A percentile compares a stretch with the other conserved stretches of the same genome.
These are phyloP conservation scores for Monosporascus sp. DNA, from an alignment of 2,329 filamentous ascomycete genomes.

Conservation along the genomic window DNA sequence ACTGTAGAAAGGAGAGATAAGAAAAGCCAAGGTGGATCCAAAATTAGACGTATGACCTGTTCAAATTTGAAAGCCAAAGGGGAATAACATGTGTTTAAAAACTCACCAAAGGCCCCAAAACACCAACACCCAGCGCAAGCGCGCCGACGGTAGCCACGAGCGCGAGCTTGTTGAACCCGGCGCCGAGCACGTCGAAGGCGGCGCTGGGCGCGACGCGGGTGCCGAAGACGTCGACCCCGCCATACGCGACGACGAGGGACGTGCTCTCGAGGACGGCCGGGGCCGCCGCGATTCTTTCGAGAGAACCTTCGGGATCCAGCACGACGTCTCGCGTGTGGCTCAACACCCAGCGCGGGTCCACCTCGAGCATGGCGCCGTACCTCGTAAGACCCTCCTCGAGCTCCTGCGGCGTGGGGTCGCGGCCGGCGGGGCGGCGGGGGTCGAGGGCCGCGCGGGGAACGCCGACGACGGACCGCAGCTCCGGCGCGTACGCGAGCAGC, in stretches of 20 bases:
- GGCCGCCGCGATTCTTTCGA: conserved; percentile 65
- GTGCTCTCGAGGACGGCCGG: conserved; percentile 88
- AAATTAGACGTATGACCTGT: too few relatives aligned
- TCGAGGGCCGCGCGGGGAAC: conserved; percentile 78
- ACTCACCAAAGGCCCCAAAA: conserved; percentile 82
- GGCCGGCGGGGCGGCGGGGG: conserved; percentile 77
- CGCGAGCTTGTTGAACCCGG: conserved; percentile 87
- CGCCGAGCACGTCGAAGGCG: conserved; percentile 87
- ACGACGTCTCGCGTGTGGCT: conserved; percentile 75
- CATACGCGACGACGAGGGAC: conserved; percentile 81
- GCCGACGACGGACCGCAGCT: conserved; percentile 68
- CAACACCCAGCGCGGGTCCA: conserved; percentile 76
- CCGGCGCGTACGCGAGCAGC: conserved; percentile 72
- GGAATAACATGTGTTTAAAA: background rate
- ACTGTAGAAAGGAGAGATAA: background rate
- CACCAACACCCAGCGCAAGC: conserved; percentile 68
- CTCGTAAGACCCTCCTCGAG: conserved; percentile 75
- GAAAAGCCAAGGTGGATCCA: too few relatives aligned
- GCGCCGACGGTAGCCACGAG: conserved; percentile 80
- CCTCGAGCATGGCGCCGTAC: conserved; percentile 73
- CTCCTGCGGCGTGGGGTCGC: conserved; percentile 76
- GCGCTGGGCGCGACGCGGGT: conserved; percentile 82
- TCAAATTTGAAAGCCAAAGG: too few relatives aligned
- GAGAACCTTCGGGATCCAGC: conserved; percentile 42
- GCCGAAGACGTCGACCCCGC: conserved; percentile 75